Base-by-base conservation (phyloP, 352 stramenopile species). In the Phytophthora pseudosyringae region DNA sequence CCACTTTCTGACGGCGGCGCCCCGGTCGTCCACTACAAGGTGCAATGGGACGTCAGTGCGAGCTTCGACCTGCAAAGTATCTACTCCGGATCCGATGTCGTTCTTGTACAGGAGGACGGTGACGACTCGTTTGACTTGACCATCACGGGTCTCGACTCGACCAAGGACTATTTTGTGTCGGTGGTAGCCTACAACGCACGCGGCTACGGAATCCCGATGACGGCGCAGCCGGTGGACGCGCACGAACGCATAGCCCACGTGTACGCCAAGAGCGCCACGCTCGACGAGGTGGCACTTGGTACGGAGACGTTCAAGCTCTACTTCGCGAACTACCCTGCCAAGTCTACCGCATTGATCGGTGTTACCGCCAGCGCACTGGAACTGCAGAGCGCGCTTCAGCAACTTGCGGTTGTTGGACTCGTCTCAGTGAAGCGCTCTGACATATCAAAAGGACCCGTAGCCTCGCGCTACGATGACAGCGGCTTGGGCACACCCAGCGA, bases 41-140 rank as follows among this genome's bases (percentile, higher is more conserved):
- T 99, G 7, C 89, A 98, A 71, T 98, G 95, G 94, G 95, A 98
- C 52, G 78, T 86, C 16, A 93, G 85, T 38, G 64, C 77, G 9
- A 79, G 71, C 31, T 98, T 98, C 67, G 82, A 94, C 32, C 71
- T 83, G 50, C 78, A 90, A 60, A 89, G 75, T 26, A 74, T 89
- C 21, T 88, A 81, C 21, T 56, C 83, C 2, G 85, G 80, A 2
- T 87, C 76, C 0, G 73, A 77, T 3, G 58, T 78, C 3, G 63
- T 93, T 39, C 41, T 65, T 32, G 55, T 47, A 9, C 4, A 9
- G 53, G 41, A 50, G 26, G 31, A n/a, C 1, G 13, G 46, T 33
- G 49, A 46, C 26, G 36, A 16, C 13, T 4, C 9, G 12, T 60
- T 66, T 25, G 21, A 66, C 55, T 64, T 90, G 36, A 69, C 65